Base-by-base conservation (phyloP, 371 early-diverging fungal species). In the Apophysomyces elegans region DNA sequence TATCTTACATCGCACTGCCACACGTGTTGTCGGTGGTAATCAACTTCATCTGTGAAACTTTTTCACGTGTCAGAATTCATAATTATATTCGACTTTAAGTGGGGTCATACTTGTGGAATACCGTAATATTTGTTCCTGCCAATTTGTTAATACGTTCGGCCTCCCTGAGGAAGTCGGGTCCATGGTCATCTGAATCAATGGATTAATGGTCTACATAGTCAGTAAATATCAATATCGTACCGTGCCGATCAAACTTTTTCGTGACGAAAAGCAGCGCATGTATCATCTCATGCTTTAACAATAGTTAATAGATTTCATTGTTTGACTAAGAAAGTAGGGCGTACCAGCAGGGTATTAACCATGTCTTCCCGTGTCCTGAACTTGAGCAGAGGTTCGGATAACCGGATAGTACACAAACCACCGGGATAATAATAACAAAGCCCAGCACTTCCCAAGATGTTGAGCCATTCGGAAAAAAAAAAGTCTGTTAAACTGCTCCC, bases 371-470 rank as follows among this genome's bases (percentile, higher is more conserved):
- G 76, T 5, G 91, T 70, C 38, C 90, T 79, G 74, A 85, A 87
- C 66, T 90, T 88, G 39, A 91, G 82, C 0, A 91, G 61, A 32
- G 91, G 90, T 58, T 89, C 88, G 13, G 84, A 84, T 13, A 91
- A 65, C 14, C 84, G 72, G 12, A 91, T 81, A 4, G 75, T 78
- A 69, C 85, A 84, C 35, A 77, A 78, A 0, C 81, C 78, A 0
- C 71, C 77, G 0, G 13, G 37, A 45, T 76, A 73, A 61, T 81
- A 84, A 1, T 70, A 50, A 58, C 83, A 87, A 0, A 81, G 67
- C 6, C 84, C 85, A 0, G 84, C 86, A 64, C 87, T 80, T 60
- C 2, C 2, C 32, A 26, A 26, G 3, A 2, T 26, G 3, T 26
- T 26, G 32, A 26, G 32, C 32, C 32, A 26, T 26, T 26, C 32